Conservation (phyloP, 2,329 filamentous ascomycete species). For the Camptophora hylomeconis region DNA sequence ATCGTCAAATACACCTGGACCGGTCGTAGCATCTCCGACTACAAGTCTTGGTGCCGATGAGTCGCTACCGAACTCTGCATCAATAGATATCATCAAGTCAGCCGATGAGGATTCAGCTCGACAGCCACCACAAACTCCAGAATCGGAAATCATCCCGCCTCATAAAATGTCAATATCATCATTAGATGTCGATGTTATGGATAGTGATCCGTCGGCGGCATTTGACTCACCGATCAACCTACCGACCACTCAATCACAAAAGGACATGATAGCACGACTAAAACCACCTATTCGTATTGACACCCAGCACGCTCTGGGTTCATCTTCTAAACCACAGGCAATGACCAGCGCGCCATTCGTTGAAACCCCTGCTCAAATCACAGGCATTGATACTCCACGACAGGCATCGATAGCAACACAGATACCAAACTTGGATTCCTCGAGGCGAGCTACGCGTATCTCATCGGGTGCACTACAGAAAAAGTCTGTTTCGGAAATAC, state of each 20-base stretch:
- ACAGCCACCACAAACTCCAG: slow-evolving; percentile 5
- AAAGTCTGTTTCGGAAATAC: slow-evolving; percentile 61
- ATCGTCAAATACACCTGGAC: slow-evolving; percentile 59
- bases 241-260: slow-evolving; percentile 1
- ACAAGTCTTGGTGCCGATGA: slow-evolving; percentile 60
- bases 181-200: slow-evolving; percentile 6
- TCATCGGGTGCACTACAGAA: slow-evolving; percentile 57
- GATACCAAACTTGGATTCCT: slow-evolving; percentile 22
- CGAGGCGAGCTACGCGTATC: slow-evolving; percentile 54
- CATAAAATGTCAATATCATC: slow-evolving; percentile 7
- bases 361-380: slow-evolving; percentile 14
- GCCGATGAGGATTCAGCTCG: slow-evolving; percentile 3
- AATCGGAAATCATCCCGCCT: neutral
- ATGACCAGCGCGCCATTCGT: slow-evolving; percentile 12
- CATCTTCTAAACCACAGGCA: slow-evolving; percentile 1
- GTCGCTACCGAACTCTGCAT: slow-evolving; percentile 3
- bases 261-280: slow-evolving; percentile 1
- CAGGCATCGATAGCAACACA: slow-evolving; percentile 20
- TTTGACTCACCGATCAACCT: slow-evolving; percentile 4
- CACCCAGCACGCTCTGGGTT: too few relatives aligned
- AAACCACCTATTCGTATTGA: slow-evolving; percentile 14
- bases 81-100: slow-evolving; percentile 6
- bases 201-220: slow-evolving; percentile 4
- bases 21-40: slow-evolving; percentile 55
- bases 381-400: slow-evolving; percentile 14